A percentile compares a stretch with the other conserved stretches of the same genome.
Evolutionary conservation across 805 yeast genomes (phyloP).

Genomic region (Komagataella pseudopastoris): DNA sequence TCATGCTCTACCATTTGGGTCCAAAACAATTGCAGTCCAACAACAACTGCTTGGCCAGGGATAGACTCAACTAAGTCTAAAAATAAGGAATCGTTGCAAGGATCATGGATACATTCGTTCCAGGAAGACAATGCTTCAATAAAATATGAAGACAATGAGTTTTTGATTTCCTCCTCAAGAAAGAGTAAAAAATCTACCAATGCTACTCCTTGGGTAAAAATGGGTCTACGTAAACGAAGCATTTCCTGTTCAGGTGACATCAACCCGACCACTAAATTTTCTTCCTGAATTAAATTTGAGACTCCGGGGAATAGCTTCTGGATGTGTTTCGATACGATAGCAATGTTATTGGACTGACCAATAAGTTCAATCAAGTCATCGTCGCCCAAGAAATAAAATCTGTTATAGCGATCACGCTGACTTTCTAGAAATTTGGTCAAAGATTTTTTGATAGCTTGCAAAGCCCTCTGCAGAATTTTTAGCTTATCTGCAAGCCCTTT

Average conservation of each 20-base stretch:
- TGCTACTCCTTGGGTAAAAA: neutral
- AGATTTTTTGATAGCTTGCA: constrained; percentile 47
- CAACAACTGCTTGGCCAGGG: neutral
- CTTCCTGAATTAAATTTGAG: constrained; percentile 22
- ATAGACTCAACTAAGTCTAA: neutral
- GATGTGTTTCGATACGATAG: constrained; percentile 40
- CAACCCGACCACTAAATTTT: constrained; percentile 22
- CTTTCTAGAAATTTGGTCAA: constrained; percentile 67
- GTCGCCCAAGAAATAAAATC: constrained; percentile 82
- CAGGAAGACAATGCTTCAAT: neutral
- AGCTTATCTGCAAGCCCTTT: constrained; percentile 34
- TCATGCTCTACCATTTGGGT: neutral
- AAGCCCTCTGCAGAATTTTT: constrained; percentile 37
- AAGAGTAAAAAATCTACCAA: neutral
- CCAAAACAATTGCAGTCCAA: neutral
- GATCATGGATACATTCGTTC: neutral
- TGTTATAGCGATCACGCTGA: constrained; percentile 64
- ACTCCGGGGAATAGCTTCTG: constrained; percentile 65
- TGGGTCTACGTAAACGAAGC: neutral
- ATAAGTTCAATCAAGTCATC: constrained; percentile 78
- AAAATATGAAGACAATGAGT: neutral
- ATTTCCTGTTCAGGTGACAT: constrained; percentile 62
- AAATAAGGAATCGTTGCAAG: neutral
- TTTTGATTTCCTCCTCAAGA: neutral
- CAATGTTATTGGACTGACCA: constrained; percentile 43